Base-by-base conservation (phyloP, 2,329 filamentous ascomycete species). In the Raffaelea arxii region DNA sequence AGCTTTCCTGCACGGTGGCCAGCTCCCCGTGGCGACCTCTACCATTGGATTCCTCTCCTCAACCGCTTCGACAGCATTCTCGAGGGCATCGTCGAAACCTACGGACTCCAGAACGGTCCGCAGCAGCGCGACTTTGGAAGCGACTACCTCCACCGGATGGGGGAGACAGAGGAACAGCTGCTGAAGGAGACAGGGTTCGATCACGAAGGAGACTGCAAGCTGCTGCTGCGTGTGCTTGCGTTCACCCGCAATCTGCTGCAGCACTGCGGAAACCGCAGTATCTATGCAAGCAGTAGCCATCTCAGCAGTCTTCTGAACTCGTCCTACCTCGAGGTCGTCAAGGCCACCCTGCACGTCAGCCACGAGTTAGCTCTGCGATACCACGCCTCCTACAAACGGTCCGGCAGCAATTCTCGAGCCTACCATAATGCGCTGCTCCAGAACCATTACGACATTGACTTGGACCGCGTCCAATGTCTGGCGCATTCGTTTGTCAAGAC, bases 11-110 rank as follows among this genome's bases (percentile, higher is more conserved):
- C 82, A 53, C 75, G 83, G 75, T 98, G 92, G 92, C 89, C 90
- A 2, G 94, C 97, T 59, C 91, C 91, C 35, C 80, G 91, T 62
- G 94, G 92, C 50, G 92, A 98, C 63, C 72, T 97, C 25, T 97
- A 97, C 62, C 91, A 98, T 71, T 98, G 94, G 94, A 96, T 98
- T 55, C 83, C 86, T 24, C 76, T 95, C 22, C 69, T 98, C 50
- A 94, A 98, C 64, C 83, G 89, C 48, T 97, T 98, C 65, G 92
- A 98, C 65, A 79, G 78, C 58, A 81, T 97, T 53, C 70, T 98
- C 36, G 87, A 94, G 56, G 72, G 79, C 35, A 89, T 94, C 62
- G 88, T 82, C 63, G 74, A 78, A 47, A 82, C 80, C 53, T 98
- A 98, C 67, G 80, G 80, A 51, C 72, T 98, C 47, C 78, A 80